Evolutionary conservation across 2,329 filamentous ascomycete species (phyloP).

Genomic region (Colletotrichum sp.): DNA sequence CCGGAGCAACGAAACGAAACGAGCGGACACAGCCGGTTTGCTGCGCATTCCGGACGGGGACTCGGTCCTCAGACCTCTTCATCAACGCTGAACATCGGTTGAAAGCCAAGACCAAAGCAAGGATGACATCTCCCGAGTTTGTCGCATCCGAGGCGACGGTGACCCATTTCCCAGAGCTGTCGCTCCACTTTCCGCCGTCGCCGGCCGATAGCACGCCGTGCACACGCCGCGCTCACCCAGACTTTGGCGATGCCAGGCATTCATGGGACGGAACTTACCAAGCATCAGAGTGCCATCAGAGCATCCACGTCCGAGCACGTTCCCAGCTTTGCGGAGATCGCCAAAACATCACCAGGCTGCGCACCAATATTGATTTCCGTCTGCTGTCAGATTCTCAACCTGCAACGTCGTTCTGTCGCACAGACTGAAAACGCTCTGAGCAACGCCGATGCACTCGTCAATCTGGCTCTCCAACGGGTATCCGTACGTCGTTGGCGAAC

Average conservation of each 20-base stretch:
- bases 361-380: neutral
- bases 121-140: conserved; percentile 2
- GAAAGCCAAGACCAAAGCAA: conserved; percentile 10
- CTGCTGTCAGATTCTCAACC: neutral
- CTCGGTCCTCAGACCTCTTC: conserved; percentile 12
- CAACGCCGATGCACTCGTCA: neutral
- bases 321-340: neutral
- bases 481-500: neutral
- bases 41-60: conserved; percentile 3
- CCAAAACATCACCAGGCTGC: neutral
- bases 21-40: conserved; percentile 6
- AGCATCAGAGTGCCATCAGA: neutral
- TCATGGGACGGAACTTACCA: neutral
- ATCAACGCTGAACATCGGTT: conserved; percentile 1
- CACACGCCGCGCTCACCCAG: neutral
- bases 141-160: conserved; percentile 3
- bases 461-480: neutral
- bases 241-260: neutral
- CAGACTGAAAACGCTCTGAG: neutral
- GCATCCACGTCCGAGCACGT: neutral
- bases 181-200: conserved; percentile 6
- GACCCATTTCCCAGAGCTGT: neutral
- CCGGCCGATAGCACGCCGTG: neutral
- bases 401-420: neutral
- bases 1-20: conserved; percentile 18